phyloP scores from a whole-genome alignment of 2,329 filamentous ascomycete species.

The Ceratocystis cubensis region DNA sequence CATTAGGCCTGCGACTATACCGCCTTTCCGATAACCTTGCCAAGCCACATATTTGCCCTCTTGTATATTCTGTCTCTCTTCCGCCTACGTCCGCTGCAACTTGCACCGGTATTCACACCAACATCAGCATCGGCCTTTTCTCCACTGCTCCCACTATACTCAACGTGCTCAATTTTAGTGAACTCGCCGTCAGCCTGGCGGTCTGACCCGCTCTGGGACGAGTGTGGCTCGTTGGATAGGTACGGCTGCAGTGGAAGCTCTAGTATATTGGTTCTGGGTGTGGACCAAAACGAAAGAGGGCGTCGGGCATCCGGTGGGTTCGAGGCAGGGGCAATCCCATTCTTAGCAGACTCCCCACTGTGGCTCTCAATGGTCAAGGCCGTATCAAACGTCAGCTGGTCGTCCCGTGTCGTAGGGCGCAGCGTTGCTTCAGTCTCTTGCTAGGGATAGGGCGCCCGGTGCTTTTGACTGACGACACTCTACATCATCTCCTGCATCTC shows the following conservation, averaged over 20 bases:
- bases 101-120: background rate
- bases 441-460: slow-evolving; percentile 28
- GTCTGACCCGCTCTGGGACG: background rate
- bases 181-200: background rate
- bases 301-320: background rate
- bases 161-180: slow-evolving; percentile 2
- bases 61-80: background rate
- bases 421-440: slow-evolving; percentile 27
- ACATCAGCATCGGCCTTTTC: background rate
- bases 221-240: background rate
- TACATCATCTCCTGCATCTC: slow-evolving; percentile 38
- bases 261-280: background rate
- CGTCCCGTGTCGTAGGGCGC: slow-evolving; percentile 16
- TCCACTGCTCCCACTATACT: background rate
- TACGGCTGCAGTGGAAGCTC: slow-evolving; percentile 3
- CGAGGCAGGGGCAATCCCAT: background rate
- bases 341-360: background rate
- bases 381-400: slow-evolving; percentile 20
- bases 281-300: background rate
- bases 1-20: background rate
- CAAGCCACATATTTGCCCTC: background rate
- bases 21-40: background rate
- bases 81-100: background rate
- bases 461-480: slow-evolving; percentile 31
- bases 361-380: slow-evolving; percentile 17